Evolutionary conservation across 306 rosid species (phyloP), one percentile per base, ranked within the genome.

Genomic region (Morella rubra): DNA sequence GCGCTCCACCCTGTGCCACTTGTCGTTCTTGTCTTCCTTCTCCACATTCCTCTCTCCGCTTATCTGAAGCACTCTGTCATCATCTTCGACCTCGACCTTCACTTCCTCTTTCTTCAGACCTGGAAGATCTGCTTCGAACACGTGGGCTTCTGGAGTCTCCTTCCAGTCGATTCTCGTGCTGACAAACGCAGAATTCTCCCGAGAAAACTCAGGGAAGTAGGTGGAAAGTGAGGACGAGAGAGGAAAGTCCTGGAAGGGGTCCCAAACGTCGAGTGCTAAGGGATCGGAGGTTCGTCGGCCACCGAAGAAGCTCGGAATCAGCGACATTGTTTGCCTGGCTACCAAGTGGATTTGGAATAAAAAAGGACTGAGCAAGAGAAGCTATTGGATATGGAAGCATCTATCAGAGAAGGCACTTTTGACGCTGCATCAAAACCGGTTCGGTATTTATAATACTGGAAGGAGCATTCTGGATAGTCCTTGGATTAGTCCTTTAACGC

Each of bases 21-120:
- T 82, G 22, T 85, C 86, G 47, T 55, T 82, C 76, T 73, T 87
- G 47, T 84, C 79, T 14, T 81, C 81, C 61, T 81, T 81, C 78
- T 81, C 82, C 1, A 77, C 42, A 7, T 81, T 84, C 72, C 82
- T 80, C 82, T 84, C 85, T 16, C 79, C 80, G 56, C 83, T 77
- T 16, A 81, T 74, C 49, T 74, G 87, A 5, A 84, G 79, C 68
- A 80, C 84, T 20, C 81, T 65, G 58, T 76, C 73, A n/a, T n/a
- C n/a, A 3, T 83, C 79, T 24, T 77, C 85, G 1, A 81, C 61
- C 81, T 77, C 82, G 4, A 84, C 87, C 69, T 81, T 77, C 11
- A 77, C 81, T 59, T 84, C 83, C 8, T 84, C 81, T 15, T 80
- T 80, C 70, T 52, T 76, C 42, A 84, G 37, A 16, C 87, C 80